Base-by-base conservation (phyloP, 345 rosid species). In the Populus simonii region DNA sequence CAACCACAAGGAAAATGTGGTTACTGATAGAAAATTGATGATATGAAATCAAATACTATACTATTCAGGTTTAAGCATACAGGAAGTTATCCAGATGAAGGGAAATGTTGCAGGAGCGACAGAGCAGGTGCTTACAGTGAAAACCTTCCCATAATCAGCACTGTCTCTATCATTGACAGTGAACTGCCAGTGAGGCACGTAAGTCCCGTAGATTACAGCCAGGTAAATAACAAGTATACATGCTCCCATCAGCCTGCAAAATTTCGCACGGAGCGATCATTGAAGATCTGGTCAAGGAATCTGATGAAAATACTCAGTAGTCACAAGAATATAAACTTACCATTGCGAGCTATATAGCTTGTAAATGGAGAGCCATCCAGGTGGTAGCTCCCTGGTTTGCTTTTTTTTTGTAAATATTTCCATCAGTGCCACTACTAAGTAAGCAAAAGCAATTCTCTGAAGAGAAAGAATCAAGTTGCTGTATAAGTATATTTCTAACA, bases 391-490 rank as follows among this genome's bases (percentile, higher is more conserved):
- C 75, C 68, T 84, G 27, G 79, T 70, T 45, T 70, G 82, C 17
- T 66, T 57, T 70, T 79, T 80, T 86, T 85, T 89, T 31, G 87
- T 83, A 49, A 90, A 81, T 75, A 94, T 89, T 78, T 94, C 98
- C 36, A 88, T 79, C 75, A 93, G 63, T 47, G 95, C 85, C 84
- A 90, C 87, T 47, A 89, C 77, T 73, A 93, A 75, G 81, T 94
- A 94, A 67, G 98, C 90, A 57, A 94, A 83, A 72, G 98, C 98
- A 57, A 94, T 94, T 84, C 98, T 93, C 98, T 94, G 80, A 67
- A 79, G 49, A 68, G 35, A 72, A 31, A 47, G 31, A 72, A 45
- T 35, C 53, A 33, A 36, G 75, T 57, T 31, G 66, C 61, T 25
- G 8, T 68, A 72, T 49, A 49, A 76, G 63, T 17, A 73, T 57